Percentiles rank a stretch among this genome's conserved stretches.
Conservation (phyloP, 192 early-diverging fungal genomes). For the Chytriomyces confervae region DNA sequence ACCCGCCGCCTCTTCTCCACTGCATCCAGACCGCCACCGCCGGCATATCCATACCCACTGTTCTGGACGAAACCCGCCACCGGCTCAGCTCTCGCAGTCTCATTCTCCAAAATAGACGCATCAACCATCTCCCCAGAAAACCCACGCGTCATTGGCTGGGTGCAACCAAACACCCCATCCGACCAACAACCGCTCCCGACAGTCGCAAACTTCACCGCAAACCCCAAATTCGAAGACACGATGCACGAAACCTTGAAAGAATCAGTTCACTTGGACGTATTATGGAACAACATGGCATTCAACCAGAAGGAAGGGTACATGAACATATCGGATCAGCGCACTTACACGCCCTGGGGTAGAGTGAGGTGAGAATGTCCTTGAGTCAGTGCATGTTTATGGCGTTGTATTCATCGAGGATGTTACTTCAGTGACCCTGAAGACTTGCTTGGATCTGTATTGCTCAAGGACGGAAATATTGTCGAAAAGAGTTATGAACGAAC, state of each 20-base stretch:
- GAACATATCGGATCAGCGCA: slow-evolving; percentile 51
- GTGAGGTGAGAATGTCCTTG: slow-evolving; percentile 31
- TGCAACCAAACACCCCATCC: background rate
- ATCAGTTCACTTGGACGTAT: slow-evolving; percentile 4
- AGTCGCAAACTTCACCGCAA: slow-evolving; percentile 3
- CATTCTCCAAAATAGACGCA: background rate
- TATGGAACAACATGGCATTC: slow-evolving; percentile 2
- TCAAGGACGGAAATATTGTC: slow-evolving; percentile 43
- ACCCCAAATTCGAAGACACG: slow-evolving; percentile 19
- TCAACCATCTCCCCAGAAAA: background rate
- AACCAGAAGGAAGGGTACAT: slow-evolving; percentile 53
- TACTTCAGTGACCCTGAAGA: slow-evolving; percentile 54
- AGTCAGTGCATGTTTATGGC: too few relatives aligned
- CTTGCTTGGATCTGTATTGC: slow-evolving; percentile 44
- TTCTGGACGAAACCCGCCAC: background rate
- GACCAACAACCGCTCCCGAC: background rate
- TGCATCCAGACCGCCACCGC: too few relatives aligned
- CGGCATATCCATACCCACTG: slow-evolving; percentile 14
- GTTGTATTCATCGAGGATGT: background rate
- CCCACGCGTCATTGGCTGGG: background rate
- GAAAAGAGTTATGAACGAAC: slow-evolving; percentile 39
- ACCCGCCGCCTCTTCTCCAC: slow-evolving; percentile 10
- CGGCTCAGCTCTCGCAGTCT: slow-evolving; percentile 3
- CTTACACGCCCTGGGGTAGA: slow-evolving; percentile 45
- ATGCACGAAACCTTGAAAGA: slow-evolving; percentile 9